phyloP scores from a whole-genome alignment of 257 asterid genomes.

The Solanum raphanifolium region DNA sequence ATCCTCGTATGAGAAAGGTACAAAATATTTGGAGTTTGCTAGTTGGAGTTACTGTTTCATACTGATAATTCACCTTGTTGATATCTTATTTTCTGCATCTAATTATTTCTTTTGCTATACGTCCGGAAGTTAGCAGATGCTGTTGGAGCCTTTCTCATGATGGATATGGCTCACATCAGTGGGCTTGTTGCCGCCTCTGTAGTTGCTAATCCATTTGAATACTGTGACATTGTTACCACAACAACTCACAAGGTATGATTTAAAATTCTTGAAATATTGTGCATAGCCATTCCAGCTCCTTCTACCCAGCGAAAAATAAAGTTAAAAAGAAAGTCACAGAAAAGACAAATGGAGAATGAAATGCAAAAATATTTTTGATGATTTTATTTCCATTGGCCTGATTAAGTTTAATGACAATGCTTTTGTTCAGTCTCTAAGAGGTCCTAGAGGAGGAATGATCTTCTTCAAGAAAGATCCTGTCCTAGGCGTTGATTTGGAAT shows the following conservation, averaged over 20 bases:
- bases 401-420: neutral
- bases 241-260: conserved; percentile 82
- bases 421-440: conserved; percentile 70
- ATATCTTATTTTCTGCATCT: neutral
- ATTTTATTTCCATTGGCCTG: neutral
- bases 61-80: neutral
- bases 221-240: conserved; percentile 90
- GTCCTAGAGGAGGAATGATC: conserved; percentile 98
- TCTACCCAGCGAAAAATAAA: neutral
- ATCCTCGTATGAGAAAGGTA: conserved; percentile 87
- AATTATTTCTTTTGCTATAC: neutral
- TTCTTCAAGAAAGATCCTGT: conserved; percentile 89
- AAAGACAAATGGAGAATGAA: neutral
- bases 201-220: conserved; percentile 86
- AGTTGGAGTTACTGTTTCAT: neutral
- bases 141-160: conserved; percentile 95
- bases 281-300: neutral
- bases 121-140: conserved; percentile 70
- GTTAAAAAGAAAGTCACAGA: neutral
- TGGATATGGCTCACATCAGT: conserved; percentile 97
- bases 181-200: conserved; percentile 96
- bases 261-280: neutral
- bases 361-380: neutral
- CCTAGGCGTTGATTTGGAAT: conserved; percentile 70
- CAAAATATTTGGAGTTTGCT: neutral